phyloP scores from a whole-genome alignment of 2,329 filamentous ascomycete genomes.

The Ophidiomyces ophidiicola region DNA sequence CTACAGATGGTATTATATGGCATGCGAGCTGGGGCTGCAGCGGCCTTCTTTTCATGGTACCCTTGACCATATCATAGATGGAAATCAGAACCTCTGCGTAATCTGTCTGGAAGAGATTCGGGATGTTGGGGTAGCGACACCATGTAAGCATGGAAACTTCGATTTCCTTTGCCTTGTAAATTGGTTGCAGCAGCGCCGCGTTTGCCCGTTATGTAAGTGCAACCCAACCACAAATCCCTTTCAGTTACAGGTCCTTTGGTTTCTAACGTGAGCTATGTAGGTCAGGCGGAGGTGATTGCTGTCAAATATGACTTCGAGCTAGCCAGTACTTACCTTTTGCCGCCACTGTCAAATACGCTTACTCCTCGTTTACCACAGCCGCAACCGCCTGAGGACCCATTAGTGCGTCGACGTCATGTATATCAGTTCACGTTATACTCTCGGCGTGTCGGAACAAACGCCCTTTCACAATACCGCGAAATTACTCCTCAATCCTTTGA shows the following conservation, averaged over 20 bases:
- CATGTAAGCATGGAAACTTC: slow-evolving; percentile 70
- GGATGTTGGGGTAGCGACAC: slow-evolving; percentile 57
- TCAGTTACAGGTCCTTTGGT: neutral
- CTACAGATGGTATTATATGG: slow-evolving; percentile 20
- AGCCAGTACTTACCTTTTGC: too few species aligned
- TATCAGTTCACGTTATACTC: slow-evolving; percentile 64
- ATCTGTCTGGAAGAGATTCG: slow-evolving; percentile 72
- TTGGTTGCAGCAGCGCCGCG: slow-evolving; percentile 62
- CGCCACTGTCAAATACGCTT: slow-evolving; percentile 11
- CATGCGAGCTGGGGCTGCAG: slow-evolving; percentile 31
- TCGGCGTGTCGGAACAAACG: slow-evolving; percentile 70
- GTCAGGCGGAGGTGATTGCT: slow-evolving; percentile 41
- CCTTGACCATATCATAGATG: slow-evolving; percentile 29
- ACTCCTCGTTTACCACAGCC: slow-evolving; percentile 9
- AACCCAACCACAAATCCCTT: slow-evolving; percentile 29
- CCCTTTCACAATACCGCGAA: slow-evolving; percentile 61
- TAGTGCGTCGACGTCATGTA: slow-evolving; percentile 48
- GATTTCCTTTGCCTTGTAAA: slow-evolving; percentile 74
- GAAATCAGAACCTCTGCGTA: slow-evolving; percentile 52
- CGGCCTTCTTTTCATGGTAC: slow-evolving; percentile 36
- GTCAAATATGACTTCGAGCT: slow-evolving; percentile 55
- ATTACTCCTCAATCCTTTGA: slow-evolving; percentile 57
- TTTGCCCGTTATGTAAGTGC: slow-evolving; percentile 78
- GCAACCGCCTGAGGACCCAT: neutral
- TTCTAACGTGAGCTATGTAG: slow-evolving; percentile 22